phyloP scores from a whole-genome alignment of 2,329 filamentous ascomycete species.

The Alternaria incomplexa region DNA sequence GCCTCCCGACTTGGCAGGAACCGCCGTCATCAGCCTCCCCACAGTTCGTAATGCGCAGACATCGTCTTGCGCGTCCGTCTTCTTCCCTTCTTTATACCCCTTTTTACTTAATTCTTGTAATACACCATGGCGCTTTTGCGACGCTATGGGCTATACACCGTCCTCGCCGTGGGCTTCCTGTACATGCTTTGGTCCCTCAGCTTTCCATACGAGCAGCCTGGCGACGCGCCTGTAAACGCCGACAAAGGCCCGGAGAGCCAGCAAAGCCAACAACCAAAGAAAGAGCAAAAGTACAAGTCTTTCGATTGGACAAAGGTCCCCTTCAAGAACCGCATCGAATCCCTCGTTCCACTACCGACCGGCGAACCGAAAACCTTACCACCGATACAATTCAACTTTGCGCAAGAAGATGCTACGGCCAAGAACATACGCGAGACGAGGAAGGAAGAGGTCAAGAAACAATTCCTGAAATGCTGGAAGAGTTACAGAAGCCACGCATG shows the following conservation, averaged over 20 bases:
- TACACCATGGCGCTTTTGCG: constrained; percentile 48
- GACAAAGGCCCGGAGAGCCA: constrained; percentile 18
- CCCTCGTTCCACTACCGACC: constrained; percentile 47
- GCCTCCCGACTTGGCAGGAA: constrained; percentile 14
- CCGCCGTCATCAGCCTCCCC: constrained; percentile 8
- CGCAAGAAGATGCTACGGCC: constrained; percentile 41
- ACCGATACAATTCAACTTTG: constrained; percentile 52
- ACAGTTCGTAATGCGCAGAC: constrained; percentile 8
- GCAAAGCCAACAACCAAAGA: constrained; percentile 13
- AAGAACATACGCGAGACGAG: constrained; percentile 44
- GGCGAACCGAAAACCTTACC: constrained; percentile 48
- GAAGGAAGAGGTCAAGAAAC: constrained; percentile 48
- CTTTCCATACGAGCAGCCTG: constrained; percentile 36
- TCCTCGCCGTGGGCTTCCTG: constrained; percentile 42
- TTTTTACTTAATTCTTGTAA: constrained; percentile 16
- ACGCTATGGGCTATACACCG: constrained; percentile 46
- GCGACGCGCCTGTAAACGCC: not conserved
- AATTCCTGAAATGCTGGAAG: constrained; percentile 54
- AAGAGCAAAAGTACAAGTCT: constrained; percentile 17
- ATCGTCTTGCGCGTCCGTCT: not conserved
- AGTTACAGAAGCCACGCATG: constrained; percentile 54
- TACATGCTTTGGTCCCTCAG: constrained; percentile 48
- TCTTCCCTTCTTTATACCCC: constrained; percentile 8
- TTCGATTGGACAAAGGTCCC: constrained; percentile 51
- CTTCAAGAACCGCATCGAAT: constrained; percentile 49